These are phyloP conservation scores for Sugiyamaella castrensis DNA, from an alignment of 1,139 yeast genomes.

Conservation along the genomic window DNA sequence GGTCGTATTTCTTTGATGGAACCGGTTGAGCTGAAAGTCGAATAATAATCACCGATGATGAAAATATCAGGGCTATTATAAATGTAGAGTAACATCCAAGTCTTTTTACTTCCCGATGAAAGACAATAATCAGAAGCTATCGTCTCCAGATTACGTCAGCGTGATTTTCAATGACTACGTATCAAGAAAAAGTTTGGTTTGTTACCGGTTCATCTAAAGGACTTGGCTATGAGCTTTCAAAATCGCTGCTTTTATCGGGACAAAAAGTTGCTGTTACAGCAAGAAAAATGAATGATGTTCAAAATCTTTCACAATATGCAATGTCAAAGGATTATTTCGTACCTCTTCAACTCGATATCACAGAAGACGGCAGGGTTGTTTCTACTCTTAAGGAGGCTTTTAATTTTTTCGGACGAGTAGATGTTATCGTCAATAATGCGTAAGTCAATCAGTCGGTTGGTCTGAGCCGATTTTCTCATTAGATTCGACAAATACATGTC, in stretches of 20 bases:
- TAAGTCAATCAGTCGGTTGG: no score
- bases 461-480: no score
- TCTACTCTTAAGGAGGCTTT: constrained; percentile 2
- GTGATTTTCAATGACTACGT: no score
- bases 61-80: no score
- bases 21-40: no score
- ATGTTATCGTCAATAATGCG: constrained; percentile 10
- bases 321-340: neutral
- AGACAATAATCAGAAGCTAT: no score
- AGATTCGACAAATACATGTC: no score
- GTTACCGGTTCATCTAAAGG: constrained; percentile 16
- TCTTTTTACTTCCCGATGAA: no score
- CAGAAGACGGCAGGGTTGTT: neutral
- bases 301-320: constrained; percentile 2
- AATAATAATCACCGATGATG: no score
- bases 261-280: constrained; percentile 15
- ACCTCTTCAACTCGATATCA: constrained; percentile 5
- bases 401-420: constrained; percentile 6
- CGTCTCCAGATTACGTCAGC: no score
- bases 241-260: constrained; percentile 12
- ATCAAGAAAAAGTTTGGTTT: constrained; percentile 10
- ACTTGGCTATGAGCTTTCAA: constrained; percentile 9
- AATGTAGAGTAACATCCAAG: no score
- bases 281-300: constrained; percentile 1
- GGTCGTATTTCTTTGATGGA: no score